phyloP scores from a whole-genome alignment of 2,329 filamentous ascomycete species.

The Cladosporium austrohemisphaericum region DNA sequence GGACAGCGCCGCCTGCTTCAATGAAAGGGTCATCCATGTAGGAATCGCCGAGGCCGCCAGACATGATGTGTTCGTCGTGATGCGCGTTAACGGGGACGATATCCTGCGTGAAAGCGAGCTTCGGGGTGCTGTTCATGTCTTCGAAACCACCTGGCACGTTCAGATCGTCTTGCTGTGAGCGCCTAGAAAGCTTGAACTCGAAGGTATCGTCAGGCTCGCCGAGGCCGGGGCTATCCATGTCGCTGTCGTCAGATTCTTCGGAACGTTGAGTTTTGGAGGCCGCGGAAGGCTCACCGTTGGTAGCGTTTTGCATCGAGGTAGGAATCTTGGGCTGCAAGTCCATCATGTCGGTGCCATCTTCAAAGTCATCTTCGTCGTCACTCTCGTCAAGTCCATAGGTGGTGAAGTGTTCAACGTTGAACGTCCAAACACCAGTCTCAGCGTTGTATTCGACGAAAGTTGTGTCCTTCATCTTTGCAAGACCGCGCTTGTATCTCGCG shows the following conservation, averaged over 20 bases:
- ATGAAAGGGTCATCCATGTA: conserved; percentile 26
- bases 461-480: conserved; percentile 76
- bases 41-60: conserved; percentile 21
- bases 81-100: conserved; percentile 42
- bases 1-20: conserved; percentile 29
- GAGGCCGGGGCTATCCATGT: conserved; percentile 11
- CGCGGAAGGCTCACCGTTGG: conserved; percentile 21
- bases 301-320: background rate
- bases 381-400: conserved; percentile 82
- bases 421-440: conserved; percentile 81
- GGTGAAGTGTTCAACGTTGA: conserved; percentile 93
- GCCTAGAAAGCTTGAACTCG: conserved; percentile 48
- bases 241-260: conserved; percentile 12
- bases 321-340: conserved; percentile 15
- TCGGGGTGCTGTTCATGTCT: conserved; percentile 31
- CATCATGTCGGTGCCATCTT: conserved; percentile 44
- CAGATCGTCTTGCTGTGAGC: conserved; percentile 39
- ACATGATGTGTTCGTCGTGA: conserved; percentile 41
- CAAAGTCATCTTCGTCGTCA: conserved; percentile 58
- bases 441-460: conserved; percentile 76
- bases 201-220: conserved; percentile 50
- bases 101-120: conserved; percentile 30
- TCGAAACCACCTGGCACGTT: conserved; percentile 79
- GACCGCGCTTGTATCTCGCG: conserved; percentile 75
- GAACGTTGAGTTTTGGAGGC: conserved; percentile 2